These are phyloP conservation scores for Sporisorium exsertum DNA, from an alignment of 1,284 basidiomycete species.

Conservation along the genomic window DNA sequence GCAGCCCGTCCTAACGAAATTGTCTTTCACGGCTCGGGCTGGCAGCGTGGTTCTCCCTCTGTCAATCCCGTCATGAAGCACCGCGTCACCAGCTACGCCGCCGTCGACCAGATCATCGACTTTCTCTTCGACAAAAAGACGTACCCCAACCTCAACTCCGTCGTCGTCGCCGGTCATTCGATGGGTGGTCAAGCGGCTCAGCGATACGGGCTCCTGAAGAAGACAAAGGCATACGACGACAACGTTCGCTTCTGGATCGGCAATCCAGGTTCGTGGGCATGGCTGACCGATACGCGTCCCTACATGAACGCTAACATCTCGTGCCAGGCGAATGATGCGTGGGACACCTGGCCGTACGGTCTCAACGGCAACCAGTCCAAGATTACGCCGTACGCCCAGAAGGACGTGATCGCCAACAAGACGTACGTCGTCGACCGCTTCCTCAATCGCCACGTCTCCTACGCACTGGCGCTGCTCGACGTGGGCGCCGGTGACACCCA, in stretches of 20 bases:
- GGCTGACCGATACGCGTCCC: constrained; percentile 57
- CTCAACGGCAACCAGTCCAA: constrained; percentile 55
- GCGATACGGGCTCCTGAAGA: constrained; percentile 58
- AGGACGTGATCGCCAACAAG: constrained; percentile 40
- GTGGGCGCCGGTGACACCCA: constrained; percentile 43
- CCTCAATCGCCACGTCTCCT: constrained; percentile 49
- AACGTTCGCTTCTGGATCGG: constrained; percentile 62
- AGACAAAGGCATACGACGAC: constrained; percentile 46
- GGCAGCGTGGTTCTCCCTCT: constrained; percentile 55
- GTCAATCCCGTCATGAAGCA: constrained; percentile 48
- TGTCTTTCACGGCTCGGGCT: constrained; percentile 43
- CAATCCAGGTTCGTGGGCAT: constrained; percentile 61
- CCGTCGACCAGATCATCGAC: constrained; percentile 51
- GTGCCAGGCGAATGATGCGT: constrained; percentile 33
- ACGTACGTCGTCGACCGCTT: constrained; percentile 53
- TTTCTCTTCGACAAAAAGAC: constrained; percentile 47
- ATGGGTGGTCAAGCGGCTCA: constrained; percentile 61
- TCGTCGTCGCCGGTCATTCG: constrained; percentile 64
- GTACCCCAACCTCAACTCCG: constrained; percentile 62
- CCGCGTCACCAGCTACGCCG: constrained; percentile 52
- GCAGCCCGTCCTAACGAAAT: constrained; percentile 40
- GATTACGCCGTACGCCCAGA: constrained; percentile 33
- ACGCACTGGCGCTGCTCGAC: constrained; percentile 57
- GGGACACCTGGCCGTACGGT: constrained; percentile 66
- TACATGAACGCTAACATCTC: constrained; percentile 31